Percentiles rank a stretch among this genome's conserved stretches.
phyloP scores from a whole-genome alignment of 1,284 basidiomycete species.

The Exobasidium rhododendri region DNA sequence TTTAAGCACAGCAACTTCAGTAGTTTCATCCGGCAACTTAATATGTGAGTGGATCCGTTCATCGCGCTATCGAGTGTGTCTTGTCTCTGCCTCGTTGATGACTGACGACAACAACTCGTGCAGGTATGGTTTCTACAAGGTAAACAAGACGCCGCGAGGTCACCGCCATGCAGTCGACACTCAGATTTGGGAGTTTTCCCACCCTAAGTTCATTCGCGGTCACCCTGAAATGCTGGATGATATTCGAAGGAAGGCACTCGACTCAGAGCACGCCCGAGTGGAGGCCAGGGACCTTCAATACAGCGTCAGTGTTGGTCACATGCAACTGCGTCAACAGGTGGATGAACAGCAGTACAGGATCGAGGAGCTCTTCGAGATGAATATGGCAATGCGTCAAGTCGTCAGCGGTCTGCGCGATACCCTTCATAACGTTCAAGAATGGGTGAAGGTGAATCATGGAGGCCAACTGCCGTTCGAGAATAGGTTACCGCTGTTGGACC shows the following conservation, averaged over 20 bases:
- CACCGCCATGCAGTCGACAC: slow-evolving; percentile 70
- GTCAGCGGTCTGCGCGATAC: slow-evolving; percentile 30
- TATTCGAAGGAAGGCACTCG: slow-evolving; percentile 73
- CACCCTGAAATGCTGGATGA: slow-evolving; percentile 77
- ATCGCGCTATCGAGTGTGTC: slow-evolving; percentile 46
- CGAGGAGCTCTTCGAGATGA: slow-evolving; percentile 40
- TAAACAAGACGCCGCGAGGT: slow-evolving; percentile 71
- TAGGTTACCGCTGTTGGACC: slow-evolving; percentile 28
- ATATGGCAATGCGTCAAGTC: slow-evolving; percentile 34
- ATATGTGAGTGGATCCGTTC: slow-evolving; percentile 82
- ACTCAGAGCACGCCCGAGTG: slow-evolving; percentile 41
- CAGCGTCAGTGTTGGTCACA: slow-evolving; percentile 41
- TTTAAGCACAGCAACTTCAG: slow-evolving; percentile 67
- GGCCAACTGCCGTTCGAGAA: slow-evolving; percentile 37
- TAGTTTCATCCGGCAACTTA: slow-evolving; percentile 81
- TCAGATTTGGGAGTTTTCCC: slow-evolving; percentile 84
- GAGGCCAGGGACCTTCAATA: slow-evolving; percentile 43
- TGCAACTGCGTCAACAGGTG: slow-evolving; percentile 42
- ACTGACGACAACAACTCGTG: too few relatives aligned
- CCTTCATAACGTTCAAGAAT: slow-evolving; percentile 32
- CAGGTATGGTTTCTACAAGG: slow-evolving; percentile 53
- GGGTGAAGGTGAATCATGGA: slow-evolving; percentile 36
- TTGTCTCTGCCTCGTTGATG: slow-evolving; percentile 3
- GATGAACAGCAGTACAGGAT: slow-evolving; percentile 43
- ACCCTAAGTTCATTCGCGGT: slow-evolving; percentile 76